Base-by-base conservation (phyloP, 352 stramenopile genomes). In the Phytophthora meadii region DNA sequence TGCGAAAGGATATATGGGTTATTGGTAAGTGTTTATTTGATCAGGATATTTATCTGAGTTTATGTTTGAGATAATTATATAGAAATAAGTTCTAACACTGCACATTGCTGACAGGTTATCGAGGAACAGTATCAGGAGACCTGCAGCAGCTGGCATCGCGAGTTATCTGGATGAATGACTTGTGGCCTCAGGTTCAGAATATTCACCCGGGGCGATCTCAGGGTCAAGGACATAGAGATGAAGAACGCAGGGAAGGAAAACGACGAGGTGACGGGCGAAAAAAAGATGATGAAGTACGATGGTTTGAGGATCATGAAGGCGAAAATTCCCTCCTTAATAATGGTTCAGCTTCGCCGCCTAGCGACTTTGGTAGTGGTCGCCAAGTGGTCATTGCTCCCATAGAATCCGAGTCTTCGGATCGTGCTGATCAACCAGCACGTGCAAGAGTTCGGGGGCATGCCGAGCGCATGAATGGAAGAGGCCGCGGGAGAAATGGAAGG, bases 1-100 rank as follows among this genome's bases (percentile, higher is more conserved):
- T 90, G 1, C 85, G 82, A 54, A 95, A 95, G 57, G 87, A 95
- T 61, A 69, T 95, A 1, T 95, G 87, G 87, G 87, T 95, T 15
- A 68, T 95, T 14, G 87, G 87, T 95, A 78, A 47, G 17, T 47
- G 36, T 41, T 30, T 4, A 30, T 30, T 7, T 30, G 27, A 30
- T 1, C 27, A 2, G 27, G 27, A 30, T 8, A 30, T 30, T 4
- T 30, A 8, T 30, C 27, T 30, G 6, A 4, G 30, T 36, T n/a
- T 14, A 9, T 11, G 4, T 14, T 4, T 1, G 8, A 34, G 7
- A 11, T 34, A 22, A 0, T 22, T 22, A 22, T 34, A 8, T 11
- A 11, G 30, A 3, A 36, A 14, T 36, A 36, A 36, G 12, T 36
- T 36, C 30, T 36, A 36, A 36, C 30, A 14, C 9, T 36, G 30